Base-by-base conservation (phyloP, 352 stramenopile genomes). In the Phytophthora pinifolia region DNA sequence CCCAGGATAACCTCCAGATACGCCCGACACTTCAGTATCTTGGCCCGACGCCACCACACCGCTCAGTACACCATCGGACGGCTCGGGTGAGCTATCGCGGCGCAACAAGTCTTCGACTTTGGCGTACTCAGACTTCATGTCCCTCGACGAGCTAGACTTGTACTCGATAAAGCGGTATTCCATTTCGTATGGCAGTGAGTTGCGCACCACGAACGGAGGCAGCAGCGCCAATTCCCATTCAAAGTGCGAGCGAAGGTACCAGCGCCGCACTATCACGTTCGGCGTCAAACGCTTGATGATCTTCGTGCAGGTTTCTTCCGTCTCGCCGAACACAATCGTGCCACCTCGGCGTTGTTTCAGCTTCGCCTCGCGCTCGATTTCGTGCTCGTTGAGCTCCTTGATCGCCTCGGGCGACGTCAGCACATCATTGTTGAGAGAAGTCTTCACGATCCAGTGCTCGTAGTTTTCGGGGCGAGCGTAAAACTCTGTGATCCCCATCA, bases 81-180 rank as follows among this genome's bases (percentile, higher is more conserved):
- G 51, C 8, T 72, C 48, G 10, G 61, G 50, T 18, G 57, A 39
- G 20, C 54, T 67, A 14, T 77, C 71, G 32, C 65, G 56, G 10
- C 69, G 70, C 29, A 94, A 45, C 32, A 86, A 50, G 2, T 55
- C 51, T 46, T 92, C 80, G 39, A 94, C 66, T n/a, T 74, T 78
- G 9, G 65, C 52, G 35, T 78, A 92, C 31, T 90, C 83, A 10
- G 67, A 38, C 9, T 62, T 74, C 32, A 80, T 76, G 52, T 86
- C 76, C 31, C 55, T 81, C 7, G 62, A 52, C 8, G 72, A 70
- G 34, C 70, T 86, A 22, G 65, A 58, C 43, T 86, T 86, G 70
- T 95, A 95, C 50, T 95, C 85, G 3, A 92, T 65, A 53, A 93
- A 92, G 1, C 82, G 77, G 57, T 90, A 95, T 42, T 95, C 83